Percentiles rank a stretch among this genome's conserved stretches.
Evolutionary conservation across 805 yeast genomes (phyloP).

Genomic region (Monosporozyma servazzii): DNA sequence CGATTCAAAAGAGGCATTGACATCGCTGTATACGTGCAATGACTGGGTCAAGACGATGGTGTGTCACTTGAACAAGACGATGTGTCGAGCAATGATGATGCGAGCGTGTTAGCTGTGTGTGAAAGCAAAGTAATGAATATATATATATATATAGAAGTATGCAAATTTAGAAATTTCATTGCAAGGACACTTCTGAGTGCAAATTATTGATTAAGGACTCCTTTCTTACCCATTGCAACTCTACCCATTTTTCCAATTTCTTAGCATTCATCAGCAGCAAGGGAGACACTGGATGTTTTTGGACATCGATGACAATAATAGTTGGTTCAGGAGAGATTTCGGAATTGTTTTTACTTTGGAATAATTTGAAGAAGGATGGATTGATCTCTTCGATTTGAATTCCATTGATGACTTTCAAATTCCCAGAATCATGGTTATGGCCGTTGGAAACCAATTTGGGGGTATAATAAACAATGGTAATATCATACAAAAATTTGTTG

Average conservation of each 20-base stretch:
- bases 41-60: not conserved
- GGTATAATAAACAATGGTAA: slow-evolving; percentile 33
- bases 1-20: not conserved
- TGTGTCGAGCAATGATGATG: not conserved
- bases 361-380: slow-evolving; percentile 26
- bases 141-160: not conserved
- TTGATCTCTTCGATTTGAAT: slow-evolving; percentile 26
- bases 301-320: slow-evolving; percentile 38
- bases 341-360: not conserved
- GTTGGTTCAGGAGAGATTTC: slow-evolving; percentile 19
- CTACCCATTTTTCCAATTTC: slow-evolving; percentile 67
- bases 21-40: not conserved
- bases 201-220: slow-evolving; percentile 40
- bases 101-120: not conserved
- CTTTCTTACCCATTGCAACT: slow-evolving; percentile 60
- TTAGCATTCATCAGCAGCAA: slow-evolving; percentile 45
- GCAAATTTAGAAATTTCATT: not conserved
- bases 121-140: not conserved
- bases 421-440: slow-evolving; percentile 20
- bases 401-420: slow-evolving; percentile 13
- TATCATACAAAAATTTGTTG: slow-evolving; percentile 23
- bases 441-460: slow-evolving; percentile 16
- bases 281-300: slow-evolving; percentile 35
- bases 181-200: not conserved
- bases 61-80: not conserved